Percentiles rank a stretch among this genome's conserved stretches.
phyloP scores from a whole-genome alignment of 768 basidiomycete genomes.

The Leccinum longicurvipes region DNA sequence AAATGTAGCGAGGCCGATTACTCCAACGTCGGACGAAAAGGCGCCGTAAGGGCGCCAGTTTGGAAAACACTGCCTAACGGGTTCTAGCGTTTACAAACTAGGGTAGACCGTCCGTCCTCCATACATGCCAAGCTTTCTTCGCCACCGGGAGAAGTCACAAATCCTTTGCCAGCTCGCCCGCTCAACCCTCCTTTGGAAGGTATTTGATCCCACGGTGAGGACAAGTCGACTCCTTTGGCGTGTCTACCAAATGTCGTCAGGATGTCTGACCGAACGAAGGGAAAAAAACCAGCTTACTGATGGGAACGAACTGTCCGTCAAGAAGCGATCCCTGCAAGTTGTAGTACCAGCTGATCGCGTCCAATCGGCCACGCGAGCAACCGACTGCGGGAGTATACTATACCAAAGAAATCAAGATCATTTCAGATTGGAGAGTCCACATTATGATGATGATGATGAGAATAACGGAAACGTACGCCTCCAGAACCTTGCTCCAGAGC shows the following conservation, averaged over 20 bases:
- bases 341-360: slow-evolving; percentile 58
- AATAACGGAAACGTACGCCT: slow-evolving; percentile 27
- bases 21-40: no score
- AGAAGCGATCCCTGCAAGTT: slow-evolving; percentile 61
- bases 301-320: slow-evolving; percentile 60
- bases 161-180: not conserved
- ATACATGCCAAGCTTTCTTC: not conserved
- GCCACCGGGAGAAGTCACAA: not conserved
- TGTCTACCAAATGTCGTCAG: slow-evolving; percentile 37
- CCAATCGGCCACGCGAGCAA: slow-evolving; percentile 39
- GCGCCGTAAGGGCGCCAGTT: no score
- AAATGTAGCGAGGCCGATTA: no score
- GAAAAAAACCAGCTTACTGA: slow-evolving; percentile 38
- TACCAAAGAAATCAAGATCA: not conserved
- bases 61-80: not conserved
- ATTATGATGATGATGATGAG: no score
- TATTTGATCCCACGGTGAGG: slow-evolving; percentile 57
- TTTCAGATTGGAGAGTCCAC: not conserved
- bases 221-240: slow-evolving; percentile 53
- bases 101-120: not conserved
- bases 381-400: slow-evolving; percentile 50
- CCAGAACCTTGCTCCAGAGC: slow-evolving; percentile 56
- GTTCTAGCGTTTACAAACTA: not conserved
- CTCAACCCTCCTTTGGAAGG: slow-evolving; percentile 42
- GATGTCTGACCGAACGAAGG: not conserved